Conservation (phyloP, 1,284 basidiomycete genomes). For the Serendipita sp. region DNA sequence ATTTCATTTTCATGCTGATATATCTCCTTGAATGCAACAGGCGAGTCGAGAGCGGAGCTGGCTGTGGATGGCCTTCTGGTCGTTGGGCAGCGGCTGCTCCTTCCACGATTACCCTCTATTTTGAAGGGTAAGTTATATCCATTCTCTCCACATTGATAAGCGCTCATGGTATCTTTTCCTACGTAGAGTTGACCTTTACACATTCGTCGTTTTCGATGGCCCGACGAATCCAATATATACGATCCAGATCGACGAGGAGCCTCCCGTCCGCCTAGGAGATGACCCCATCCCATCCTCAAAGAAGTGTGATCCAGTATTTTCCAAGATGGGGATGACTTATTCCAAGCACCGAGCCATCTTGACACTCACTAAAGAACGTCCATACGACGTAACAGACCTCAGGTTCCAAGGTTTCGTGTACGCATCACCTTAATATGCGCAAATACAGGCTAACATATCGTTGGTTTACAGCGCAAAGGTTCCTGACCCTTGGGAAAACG, state of each 20-base stretch:
- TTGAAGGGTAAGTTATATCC: neutral
- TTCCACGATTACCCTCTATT: neutral
- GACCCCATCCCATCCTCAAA: no score
- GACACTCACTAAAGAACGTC: neutral
- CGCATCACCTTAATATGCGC: neutral
- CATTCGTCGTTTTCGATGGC: neutral
- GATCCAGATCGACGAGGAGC: neutral
- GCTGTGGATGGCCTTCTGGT: neutral
- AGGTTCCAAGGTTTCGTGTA: neutral
- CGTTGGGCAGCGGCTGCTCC: neutral
- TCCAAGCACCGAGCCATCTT: neutral
- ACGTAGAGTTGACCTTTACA: no score
- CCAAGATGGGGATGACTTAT: neutral
- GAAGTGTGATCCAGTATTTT: neutral
- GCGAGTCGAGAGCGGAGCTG: neutral
- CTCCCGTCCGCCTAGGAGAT: neutral
- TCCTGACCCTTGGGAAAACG: no score
- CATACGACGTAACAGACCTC: neutral
- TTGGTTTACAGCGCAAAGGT: no score
- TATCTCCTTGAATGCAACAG: neutral
- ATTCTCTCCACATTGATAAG: no score
- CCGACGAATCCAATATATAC: constrained; percentile 2
- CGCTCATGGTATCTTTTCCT: no score
- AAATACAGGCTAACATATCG: neutral
- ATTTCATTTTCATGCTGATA: neutral